These are phyloP conservation scores for Leptographium galeiforme DNA, from an alignment of 2,329 filamentous ascomycete species.

Conservation along the genomic window DNA sequence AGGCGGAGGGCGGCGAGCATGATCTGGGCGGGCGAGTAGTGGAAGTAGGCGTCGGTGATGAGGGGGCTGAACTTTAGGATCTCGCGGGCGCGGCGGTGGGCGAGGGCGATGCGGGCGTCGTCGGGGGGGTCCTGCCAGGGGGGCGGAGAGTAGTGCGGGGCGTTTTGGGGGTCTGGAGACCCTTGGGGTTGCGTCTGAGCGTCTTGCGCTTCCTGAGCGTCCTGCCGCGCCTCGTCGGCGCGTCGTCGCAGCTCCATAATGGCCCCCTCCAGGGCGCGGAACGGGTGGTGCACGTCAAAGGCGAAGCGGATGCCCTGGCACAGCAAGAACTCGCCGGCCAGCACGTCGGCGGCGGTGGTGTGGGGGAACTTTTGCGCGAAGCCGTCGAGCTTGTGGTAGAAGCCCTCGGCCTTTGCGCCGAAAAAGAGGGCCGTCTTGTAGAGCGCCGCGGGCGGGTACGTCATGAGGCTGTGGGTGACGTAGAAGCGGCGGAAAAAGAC, in stretches of 20 bases:
- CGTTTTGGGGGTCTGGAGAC: neutral
- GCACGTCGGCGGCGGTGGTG: constrained; percentile 65
- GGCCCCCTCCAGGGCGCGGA: constrained; percentile 73
- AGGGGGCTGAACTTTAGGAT: constrained; percentile 68
- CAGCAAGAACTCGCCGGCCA: constrained; percentile 84
- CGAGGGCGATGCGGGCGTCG: constrained; percentile 36
- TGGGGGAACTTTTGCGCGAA: constrained; percentile 60
- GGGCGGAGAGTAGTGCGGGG: constrained; percentile 4
- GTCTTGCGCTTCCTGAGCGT: no score
- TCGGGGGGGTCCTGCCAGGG: constrained; percentile 2
- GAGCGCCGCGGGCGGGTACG: constrained; percentile 81
- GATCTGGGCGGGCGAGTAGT: constrained; percentile 89
- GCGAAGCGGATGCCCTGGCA: constrained; percentile 88
- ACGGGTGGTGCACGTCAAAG: constrained; percentile 85
- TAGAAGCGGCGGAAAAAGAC: constrained; percentile 93
- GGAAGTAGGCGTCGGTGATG: constrained; percentile 91
- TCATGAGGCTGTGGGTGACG: constrained; percentile 89
- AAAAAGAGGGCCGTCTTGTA: constrained; percentile 87
- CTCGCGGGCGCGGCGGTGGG: constrained; percentile 60
- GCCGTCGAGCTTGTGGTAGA: constrained; percentile 34
- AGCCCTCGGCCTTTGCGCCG: constrained; percentile 81
- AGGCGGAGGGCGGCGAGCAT: constrained; percentile 71
- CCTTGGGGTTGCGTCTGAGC: no score
- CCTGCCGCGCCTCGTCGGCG: no score
- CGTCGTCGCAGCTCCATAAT: constrained; percentile 68